Evolutionary conservation across 169 alveolate genomes (phyloP), one percentile per base, ranked within the genome.

Genomic region (Condylostoma magnum): DNA sequence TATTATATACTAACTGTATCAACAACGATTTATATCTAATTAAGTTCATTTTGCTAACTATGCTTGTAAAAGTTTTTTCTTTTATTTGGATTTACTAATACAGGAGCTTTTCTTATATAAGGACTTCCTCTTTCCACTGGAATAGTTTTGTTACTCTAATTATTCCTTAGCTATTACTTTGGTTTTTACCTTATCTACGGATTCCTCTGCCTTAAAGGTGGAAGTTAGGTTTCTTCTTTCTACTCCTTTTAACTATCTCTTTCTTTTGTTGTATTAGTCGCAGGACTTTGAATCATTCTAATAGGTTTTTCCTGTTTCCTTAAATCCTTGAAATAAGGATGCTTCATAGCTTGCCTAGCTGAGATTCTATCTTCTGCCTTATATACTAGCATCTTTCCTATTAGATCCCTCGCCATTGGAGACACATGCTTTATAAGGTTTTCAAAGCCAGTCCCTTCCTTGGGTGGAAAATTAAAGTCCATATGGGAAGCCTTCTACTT

Each of bases 301-400:
- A 15, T 41, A 41, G 15, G 20, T 22, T 56, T 53, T 6, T 41
- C 69, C 10, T 56, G 10, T 56, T 53, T 20, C 51, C 72, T 3
- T 30, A 60, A 6, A 10, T 69, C 68, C 22, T 34, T 38, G 82
- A 82, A 82, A 60, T 79, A 82, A 6, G 77, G 82, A 43, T 83
- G 91, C 63, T 87, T 84, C 27, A 95, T 71, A 22, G 95, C 97
- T 70, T 90, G 90, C 50, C 89, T 77, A 2, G 99, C 96, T 8
- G 95, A 77, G n/a, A 88, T 69, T 69, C 99, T 85, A 58, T 92
- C 94, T 22, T 90, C 95, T 4, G 96, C 95, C 55, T 94, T 92
- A 69, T 92, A 92, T 33, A 70, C 84, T 4, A 89, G 77, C 60
- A 92, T 51, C 70, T 80, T 68, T 48, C 51, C 50, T 31, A 91